phyloP scores from a whole-genome alignment of 202 grass and related monocot genomes.

The Eragrostis tef region DNA sequence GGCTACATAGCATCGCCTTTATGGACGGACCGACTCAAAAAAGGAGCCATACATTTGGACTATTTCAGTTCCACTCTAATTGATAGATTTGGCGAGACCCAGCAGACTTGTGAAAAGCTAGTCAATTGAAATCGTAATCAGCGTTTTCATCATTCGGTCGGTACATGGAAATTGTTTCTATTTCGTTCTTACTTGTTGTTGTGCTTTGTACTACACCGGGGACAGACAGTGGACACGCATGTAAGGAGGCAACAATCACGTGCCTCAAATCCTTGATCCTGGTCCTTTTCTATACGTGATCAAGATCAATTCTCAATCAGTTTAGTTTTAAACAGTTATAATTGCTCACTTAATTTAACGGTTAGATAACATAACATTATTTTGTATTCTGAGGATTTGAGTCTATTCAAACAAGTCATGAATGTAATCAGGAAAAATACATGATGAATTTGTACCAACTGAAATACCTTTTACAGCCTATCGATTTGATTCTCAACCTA shows the following conservation, averaged over 20 bases:
- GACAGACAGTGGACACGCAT: background rate
- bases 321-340: background rate
- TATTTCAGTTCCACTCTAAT: background rate
- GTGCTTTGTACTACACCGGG: background rate
- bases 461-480: background rate
- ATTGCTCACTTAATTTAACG: background rate
- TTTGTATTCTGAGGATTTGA: background rate
- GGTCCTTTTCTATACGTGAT: background rate
- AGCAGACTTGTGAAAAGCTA: background rate
- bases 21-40: background rate
- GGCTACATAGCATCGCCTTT: background rate
- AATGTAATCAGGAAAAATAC: background rate
- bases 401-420: background rate
- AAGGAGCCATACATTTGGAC: conserved; percentile 10
- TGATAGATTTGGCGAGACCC: conserved; percentile 10
- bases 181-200: background rate
- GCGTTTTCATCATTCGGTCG: background rate
- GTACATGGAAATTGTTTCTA: background rate
- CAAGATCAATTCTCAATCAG: background rate
- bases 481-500: background rate
- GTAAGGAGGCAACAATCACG: background rate
- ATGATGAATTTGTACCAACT: background rate
- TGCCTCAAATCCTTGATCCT: background rate
- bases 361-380: background rate
- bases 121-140: conserved; percentile 16